phyloP scores from a whole-genome alignment of 1,139 yeast genomes.

The Nakaseomyces delphensis region DNA sequence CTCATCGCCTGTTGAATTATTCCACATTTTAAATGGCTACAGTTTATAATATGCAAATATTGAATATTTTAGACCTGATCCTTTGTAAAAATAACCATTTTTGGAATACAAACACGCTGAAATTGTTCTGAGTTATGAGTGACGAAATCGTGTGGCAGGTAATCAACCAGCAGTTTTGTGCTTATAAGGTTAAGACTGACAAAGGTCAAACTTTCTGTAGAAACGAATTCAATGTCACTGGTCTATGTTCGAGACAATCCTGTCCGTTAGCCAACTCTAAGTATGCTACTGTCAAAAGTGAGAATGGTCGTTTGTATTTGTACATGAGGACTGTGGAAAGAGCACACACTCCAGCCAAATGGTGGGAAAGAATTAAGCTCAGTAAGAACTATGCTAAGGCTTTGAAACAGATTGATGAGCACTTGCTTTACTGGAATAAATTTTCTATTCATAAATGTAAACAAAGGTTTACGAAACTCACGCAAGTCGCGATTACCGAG shows the following conservation, averaged over 20 bases:
- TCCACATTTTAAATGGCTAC: too few species aligned
- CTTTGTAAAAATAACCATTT: too few species aligned
- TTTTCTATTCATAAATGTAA: slow-evolving; percentile 87
- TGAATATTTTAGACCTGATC: too few species aligned
- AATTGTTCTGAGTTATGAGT: slow-evolving; percentile 29
- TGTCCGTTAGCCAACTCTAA: slow-evolving; percentile 95
- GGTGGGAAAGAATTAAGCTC: slow-evolving; percentile 89
- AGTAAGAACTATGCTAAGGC: slow-evolving; percentile 86
- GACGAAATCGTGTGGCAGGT: slow-evolving; percentile 80
- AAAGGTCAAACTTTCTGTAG: slow-evolving; percentile 78
- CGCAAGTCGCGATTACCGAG: slow-evolving; percentile 95
- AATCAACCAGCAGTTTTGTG: slow-evolving; percentile 81
- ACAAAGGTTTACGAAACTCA: slow-evolving; percentile 86
- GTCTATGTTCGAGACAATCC: slow-evolving; percentile 84
- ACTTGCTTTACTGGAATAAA: slow-evolving; percentile 86
- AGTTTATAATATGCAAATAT: too few species aligned
- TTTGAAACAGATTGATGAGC: slow-evolving; percentile 76
- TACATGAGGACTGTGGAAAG: slow-evolving; percentile 98
- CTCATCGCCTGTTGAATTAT: background rate
- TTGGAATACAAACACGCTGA: background rate
- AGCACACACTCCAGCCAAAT: slow-evolving; percentile 84
- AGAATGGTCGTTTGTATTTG: slow-evolving; percentile 79
- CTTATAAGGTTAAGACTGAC: slow-evolving; percentile 73
- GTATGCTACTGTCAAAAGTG: slow-evolving; percentile 86
- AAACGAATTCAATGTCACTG: slow-evolving; percentile 83